Base-by-base conservation (phyloP, 2,329 filamentous ascomycete species). In the Fusarium denticulatum region DNA sequence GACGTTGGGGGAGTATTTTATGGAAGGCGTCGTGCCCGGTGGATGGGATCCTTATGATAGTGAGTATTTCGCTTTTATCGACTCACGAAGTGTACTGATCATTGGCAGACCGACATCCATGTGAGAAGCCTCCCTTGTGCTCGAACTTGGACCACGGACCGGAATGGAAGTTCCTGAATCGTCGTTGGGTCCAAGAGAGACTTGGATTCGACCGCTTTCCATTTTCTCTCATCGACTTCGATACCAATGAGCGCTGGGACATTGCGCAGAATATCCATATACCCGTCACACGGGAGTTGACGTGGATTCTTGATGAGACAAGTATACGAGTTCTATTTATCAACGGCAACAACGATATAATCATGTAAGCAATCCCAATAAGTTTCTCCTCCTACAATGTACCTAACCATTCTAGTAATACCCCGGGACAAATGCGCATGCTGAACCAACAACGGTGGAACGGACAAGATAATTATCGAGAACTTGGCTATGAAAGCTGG, bases 11-110 rank as follows among this genome's bases (percentile, higher is more conserved):
- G 58, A 73, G 22, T 40, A 47, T 4, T 62, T 73, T 1, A 12
- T 74, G n/a, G 49, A 67, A 18, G 71, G 37, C 2, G 34, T 68
- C 0, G 49, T 39, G 0, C 72, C 40, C 6, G 71, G 71, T 7
- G 71, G 71, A 6, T 73, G 71, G 71, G 71, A 73, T 22, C 71
- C 71, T 1, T 74, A 74, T 6, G 71, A 73, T 6, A 55, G 71
- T 67, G 2, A 65, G 59, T 43, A 11, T 15, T 7, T 1, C 20
- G n/a, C 2, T 13, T 6, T 30, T 3, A 18, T 18, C 20, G 14
- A 5, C 2, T n/a, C 34, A 16, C 14, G 14, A 34, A 16, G 12
- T 9, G 1, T 30, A 32, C 36, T 71, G 15, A 71, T 16, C 1
- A 28, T 12, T 5, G 3, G 12, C 5, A 71, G 69, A 45, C 24